A percentile compares a stretch with the other conserved stretches of the same genome.
Evolutionary conservation across 2,329 filamentous ascomycete genomes (phyloP).

Genomic region (Graphilbum sp.): DNA sequence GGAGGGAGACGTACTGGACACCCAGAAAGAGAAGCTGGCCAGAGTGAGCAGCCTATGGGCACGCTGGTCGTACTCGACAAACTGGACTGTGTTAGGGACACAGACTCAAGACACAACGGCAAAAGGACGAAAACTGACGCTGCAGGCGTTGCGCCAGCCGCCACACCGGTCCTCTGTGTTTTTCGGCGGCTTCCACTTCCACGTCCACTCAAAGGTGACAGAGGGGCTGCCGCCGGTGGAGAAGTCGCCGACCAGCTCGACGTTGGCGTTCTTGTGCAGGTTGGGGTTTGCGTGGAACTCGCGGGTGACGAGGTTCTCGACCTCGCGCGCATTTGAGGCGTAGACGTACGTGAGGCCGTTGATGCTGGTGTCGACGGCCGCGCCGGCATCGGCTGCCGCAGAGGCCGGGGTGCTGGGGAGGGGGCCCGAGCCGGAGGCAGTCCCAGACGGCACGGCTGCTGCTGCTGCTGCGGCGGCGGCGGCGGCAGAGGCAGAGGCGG

Average conservation of each 20-base stretch:
- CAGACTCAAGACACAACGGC: not conserved
- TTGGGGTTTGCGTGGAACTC: conserved; percentile 97
- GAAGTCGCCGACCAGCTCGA: conserved; percentile 87
- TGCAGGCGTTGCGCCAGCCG: conserved; percentile 93
- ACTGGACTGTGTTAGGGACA: conserved; percentile 33
- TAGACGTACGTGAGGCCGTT: conserved; percentile 86
- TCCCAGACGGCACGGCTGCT: conserved; percentile 5
- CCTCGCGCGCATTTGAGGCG: conserved; percentile 67
- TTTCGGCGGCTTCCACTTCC: conserved; percentile 93
- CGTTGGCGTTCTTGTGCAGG: conserved; percentile 91
- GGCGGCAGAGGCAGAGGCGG: conserved; percentile 1
- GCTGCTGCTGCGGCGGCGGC: conserved; percentile 5
- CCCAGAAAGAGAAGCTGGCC: conserved; percentile 90
- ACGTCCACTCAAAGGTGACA: conserved; percentile 84
- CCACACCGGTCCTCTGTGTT: conserved; percentile 63
- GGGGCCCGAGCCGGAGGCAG: no score
- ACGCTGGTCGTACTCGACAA: conserved; percentile 92
- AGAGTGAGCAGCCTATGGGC: conserved; percentile 79
- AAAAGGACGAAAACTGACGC: conserved; percentile 33
- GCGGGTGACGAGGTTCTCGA: conserved; percentile 84
- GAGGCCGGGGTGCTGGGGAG: no score
- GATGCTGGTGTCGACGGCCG: conserved; percentile 55
- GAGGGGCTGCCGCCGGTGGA: conserved; percentile 68
- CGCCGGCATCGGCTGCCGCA: conserved; percentile 30
- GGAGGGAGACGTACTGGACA: conserved; percentile 45